Percentiles rank a stretch among this genome's conserved stretches.
These are phyloP conservation scores for Blepharisma stoltei DNA, from an alignment of 73 alveolate genomes.

Conservation along the genomic window DNA sequence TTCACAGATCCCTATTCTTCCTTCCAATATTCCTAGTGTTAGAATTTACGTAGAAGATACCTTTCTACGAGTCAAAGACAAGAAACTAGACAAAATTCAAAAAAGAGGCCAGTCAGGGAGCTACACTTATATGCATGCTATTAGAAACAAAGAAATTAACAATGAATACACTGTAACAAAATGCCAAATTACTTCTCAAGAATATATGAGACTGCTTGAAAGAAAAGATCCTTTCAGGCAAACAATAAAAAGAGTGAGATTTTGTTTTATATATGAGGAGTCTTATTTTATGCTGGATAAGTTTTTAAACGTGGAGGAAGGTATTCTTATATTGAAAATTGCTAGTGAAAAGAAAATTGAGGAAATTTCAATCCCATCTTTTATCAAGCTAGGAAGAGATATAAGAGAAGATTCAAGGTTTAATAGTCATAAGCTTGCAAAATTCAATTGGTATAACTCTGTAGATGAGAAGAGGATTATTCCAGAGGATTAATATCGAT, in stretches of 20 bases:
- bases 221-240: constrained; percentile 41
- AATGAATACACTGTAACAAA: constrained; percentile 42
- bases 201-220: constrained; percentile 46
- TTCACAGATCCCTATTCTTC: not conserved
- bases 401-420: constrained; percentile 39
- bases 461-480: not conserved
- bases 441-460: constrained; percentile 4
- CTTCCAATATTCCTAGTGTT: not conserved
- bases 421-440: constrained; percentile 23
- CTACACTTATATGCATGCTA: constrained; percentile 42
- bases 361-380: constrained; percentile 33
- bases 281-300: constrained; percentile 54
- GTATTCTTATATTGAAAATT: constrained; percentile 49
- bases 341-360: constrained; percentile 41
- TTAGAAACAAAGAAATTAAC: constrained; percentile 17
- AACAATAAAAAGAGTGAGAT: constrained; percentile 43
- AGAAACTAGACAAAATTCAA: constrained; percentile 38
- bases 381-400: constrained; percentile 33
- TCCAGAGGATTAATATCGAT: not conserved
- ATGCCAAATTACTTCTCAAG: constrained; percentile 60
- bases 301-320: constrained; percentile 42
- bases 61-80: not conserved
- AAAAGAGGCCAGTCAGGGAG: constrained; percentile 51
- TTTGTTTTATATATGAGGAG: constrained; percentile 48
- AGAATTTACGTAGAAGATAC: constrained; percentile 54